These are phyloP conservation scores for Populus hybrid DNA, from an alignment of 441 rosid genomes.

Conservation along the genomic window DNA sequence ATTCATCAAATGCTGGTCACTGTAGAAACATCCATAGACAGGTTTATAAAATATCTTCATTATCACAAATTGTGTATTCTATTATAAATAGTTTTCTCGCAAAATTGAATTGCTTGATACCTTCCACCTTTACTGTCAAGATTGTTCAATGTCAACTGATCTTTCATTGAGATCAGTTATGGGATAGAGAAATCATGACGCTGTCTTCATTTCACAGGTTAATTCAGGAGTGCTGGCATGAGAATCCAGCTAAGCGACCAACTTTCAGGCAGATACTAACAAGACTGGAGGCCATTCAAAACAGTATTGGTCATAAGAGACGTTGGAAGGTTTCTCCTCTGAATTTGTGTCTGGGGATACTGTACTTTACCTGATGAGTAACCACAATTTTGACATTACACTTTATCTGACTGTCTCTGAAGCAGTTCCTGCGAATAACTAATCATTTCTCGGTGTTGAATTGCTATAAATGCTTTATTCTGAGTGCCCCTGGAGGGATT, in stretches of 20 bases:
- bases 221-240: conserved; percentile 92
- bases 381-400: not conserved
- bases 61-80: not conserved
- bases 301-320: conserved; percentile 52
- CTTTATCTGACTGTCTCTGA: not conserved
- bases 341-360: not conserved
- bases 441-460: not conserved
- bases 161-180: not conserved
- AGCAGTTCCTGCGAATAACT: not conserved
- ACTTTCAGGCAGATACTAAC: conserved; percentile 69
- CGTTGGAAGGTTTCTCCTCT: conserved; percentile 67
- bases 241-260: conserved; percentile 76
- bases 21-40: not conserved
- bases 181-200: not conserved
- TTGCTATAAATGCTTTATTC: not conserved
- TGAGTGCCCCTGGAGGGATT: not conserved
- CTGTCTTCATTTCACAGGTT: conserved; percentile 42
- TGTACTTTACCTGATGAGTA: not conserved
- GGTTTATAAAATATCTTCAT: not conserved
- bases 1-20: not conserved
- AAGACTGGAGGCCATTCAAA: conserved; percentile 56
- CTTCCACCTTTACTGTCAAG: not conserved
- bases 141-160: not conserved
- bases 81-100: not conserved
- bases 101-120: not conserved